Evolutionary conservation across 2,329 filamentous ascomycete species (phyloP), one percentile per base, ranked within the genome.

Genomic region (Colletotrichum caudatum): DNA sequence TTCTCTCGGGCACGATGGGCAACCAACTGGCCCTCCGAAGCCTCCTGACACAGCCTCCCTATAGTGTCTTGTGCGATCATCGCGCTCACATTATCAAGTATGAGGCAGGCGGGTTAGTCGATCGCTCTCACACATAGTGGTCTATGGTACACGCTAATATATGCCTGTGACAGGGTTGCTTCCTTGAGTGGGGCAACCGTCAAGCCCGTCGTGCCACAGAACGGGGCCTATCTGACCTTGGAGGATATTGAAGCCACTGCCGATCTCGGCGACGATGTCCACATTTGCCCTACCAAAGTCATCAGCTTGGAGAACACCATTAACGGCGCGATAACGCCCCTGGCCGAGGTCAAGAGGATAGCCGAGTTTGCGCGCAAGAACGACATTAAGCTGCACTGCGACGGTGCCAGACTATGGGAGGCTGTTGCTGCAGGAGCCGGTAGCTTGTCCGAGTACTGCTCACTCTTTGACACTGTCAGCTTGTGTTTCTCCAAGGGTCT

Each of bases 1-100:
- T 97, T 66, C 86, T 97, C 71, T 96, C 93, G 0, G 95, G 95
- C 4, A 97, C 95, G 5, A 97, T 97, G 94, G 94, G 94, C 51
- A 98, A 98, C 82, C 94, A 97, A 80, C 85, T 98, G 23, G 91
- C 92, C 0, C 86, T 97, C 53, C 90, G 95, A 50, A 88, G 93
- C 1, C 92, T 96, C 71, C 86, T 98, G 18, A 88, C 85, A 0
- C 92, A 93, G 72, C 94, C 95, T 18, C 95, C 95, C 0, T 90
- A 97, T 79, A 88, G 89, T 9, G 89, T 98, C 6, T 83, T 98
- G 11, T 94, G 92, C 76, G 95, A 98, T 78, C 85, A 91, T 74
- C 88, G 94, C 44, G 89, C 90, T 5, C 95, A 98, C 79, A 93
- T 98, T 69, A 84, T 93, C 69, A 85, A 90, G 51, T 90, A 87